Evolutionary conservation across 129 eudicot species (phyloP).

Genomic region (Smallanthus sonchifolius): DNA sequence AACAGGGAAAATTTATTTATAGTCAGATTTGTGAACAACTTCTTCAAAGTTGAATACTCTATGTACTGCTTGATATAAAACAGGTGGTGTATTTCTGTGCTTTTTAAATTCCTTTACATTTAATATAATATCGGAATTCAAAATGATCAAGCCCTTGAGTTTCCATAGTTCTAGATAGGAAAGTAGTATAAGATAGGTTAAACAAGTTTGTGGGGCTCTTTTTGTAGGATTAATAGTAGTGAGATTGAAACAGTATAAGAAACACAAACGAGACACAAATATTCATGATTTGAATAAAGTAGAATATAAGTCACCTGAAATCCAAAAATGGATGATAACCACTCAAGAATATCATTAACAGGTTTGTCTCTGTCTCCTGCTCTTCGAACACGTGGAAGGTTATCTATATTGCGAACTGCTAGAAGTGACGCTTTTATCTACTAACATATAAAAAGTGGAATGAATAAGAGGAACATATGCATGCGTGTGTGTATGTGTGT

Average conservation of each 20-base stretch:
- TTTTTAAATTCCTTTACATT: not conserved
- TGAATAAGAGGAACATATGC: conserved; percentile 5
- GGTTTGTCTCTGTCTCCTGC: conserved; percentile 64
- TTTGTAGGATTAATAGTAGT: conserved; percentile 10
- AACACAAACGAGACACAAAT: conserved; percentile 2
- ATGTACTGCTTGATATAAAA: not conserved
- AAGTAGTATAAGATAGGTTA: conserved; percentile 1
- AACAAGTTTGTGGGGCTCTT: not conserved
- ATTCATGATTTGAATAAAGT: conserved; percentile 9
- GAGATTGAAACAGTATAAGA: not conserved
- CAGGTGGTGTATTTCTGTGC: not conserved
- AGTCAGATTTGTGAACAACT: conserved; percentile 22
- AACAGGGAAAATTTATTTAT: conserved; percentile 8
- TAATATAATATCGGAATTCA: not conserved
- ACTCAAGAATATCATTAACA: conserved; percentile 83
- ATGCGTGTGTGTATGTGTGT: not conserved
- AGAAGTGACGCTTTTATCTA: conserved; percentile 80
- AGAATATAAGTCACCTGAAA: conserved; percentile 64
- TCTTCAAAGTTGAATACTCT: not conserved
- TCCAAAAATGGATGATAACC: conserved; percentile 90
- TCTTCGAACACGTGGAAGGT: conserved; percentile 62
- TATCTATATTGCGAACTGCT: conserved; percentile 58
- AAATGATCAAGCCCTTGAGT: conserved; percentile 12
- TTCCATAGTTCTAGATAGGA: conserved; percentile 8
- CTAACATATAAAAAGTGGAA: conserved; percentile 9